Evolutionary conservation across 139 green algal genomes (phyloP).

Genomic region (Yamagishiella unicocca): DNA sequence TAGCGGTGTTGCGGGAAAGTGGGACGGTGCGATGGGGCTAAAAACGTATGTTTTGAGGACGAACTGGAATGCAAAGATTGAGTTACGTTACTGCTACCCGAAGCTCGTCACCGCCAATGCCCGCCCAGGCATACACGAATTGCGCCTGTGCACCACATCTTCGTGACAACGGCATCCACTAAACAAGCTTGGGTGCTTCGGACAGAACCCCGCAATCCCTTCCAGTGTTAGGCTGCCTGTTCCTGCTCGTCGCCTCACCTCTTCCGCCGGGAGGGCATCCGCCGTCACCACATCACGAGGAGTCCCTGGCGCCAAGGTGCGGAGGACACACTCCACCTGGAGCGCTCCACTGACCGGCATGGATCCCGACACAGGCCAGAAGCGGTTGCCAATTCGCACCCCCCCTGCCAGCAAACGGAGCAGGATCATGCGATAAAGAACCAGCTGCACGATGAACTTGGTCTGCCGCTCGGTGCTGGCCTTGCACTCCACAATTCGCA

Average conservation of each 20-base stretch:
- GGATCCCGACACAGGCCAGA: neutral
- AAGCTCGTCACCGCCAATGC: neutral
- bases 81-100: neutral
- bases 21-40: neutral
- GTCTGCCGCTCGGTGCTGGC: slow-evolving; percentile 22
- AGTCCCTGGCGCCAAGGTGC: neutral
- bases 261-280: neutral
- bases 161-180: neutral
- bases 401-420: neutral
- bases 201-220: neutral
- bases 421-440: slow-evolving; percentile 22
- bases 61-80: too few species aligned
- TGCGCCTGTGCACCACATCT: neutral
- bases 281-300: neutral
- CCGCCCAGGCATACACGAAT: neutral
- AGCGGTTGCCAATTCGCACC: neutral
- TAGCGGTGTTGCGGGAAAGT: neutral
- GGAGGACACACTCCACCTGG: slow-evolving; percentile 34
- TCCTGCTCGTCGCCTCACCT: slow-evolving; percentile 27
- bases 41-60: neutral
- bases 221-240: too few species aligned
- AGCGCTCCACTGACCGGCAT: neutral
- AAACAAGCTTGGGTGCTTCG: neutral
- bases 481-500: slow-evolving; percentile 40
- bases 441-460: slow-evolving; percentile 19